Conservation (phyloP, 371 early-diverging fungal genomes). For the Entomophthora muscae region DNA sequence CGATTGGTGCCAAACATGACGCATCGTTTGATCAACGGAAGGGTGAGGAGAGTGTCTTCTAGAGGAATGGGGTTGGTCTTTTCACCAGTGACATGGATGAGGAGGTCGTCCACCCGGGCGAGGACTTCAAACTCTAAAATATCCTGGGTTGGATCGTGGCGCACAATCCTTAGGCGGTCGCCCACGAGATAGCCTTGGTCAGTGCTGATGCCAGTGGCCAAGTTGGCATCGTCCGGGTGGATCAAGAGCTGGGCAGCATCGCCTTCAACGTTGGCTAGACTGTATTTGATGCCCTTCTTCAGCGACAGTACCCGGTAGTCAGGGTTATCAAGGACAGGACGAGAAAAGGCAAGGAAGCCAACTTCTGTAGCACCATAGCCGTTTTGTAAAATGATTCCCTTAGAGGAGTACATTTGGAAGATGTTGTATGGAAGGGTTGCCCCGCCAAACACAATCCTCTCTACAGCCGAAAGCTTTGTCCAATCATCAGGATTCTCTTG, state of each 20-base stretch:
- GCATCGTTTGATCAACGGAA: not conserved
- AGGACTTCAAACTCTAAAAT: not conserved
- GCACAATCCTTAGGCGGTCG: not conserved
- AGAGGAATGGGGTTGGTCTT: slow-evolving; percentile 7
- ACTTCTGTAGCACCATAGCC: not conserved
- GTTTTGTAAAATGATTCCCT: not conserved
- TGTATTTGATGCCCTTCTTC: not conserved
- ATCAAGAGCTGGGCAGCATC: not conserved
- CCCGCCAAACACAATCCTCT: not conserved
- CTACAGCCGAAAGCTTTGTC: not conserved
- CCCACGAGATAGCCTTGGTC: not conserved
- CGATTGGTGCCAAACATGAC: not conserved
- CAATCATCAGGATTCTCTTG: not conserved
- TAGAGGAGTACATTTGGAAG: not conserved
- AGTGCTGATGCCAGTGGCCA: not conserved
- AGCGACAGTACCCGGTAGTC: not conserved
- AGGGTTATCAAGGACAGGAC: not conserved
- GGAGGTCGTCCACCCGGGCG: not conserved
- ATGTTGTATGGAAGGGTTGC: not conserved
- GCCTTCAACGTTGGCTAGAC: not conserved
- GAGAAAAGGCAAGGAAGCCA: not conserved
- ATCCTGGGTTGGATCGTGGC: not conserved
- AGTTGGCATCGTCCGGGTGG: not conserved
- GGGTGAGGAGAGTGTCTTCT: not conserved
- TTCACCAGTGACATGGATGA: slow-evolving; percentile 7